phyloP scores from a whole-genome alignment of 352 stramenopile genomes.

The Peronosclerospora sorghi region DNA sequence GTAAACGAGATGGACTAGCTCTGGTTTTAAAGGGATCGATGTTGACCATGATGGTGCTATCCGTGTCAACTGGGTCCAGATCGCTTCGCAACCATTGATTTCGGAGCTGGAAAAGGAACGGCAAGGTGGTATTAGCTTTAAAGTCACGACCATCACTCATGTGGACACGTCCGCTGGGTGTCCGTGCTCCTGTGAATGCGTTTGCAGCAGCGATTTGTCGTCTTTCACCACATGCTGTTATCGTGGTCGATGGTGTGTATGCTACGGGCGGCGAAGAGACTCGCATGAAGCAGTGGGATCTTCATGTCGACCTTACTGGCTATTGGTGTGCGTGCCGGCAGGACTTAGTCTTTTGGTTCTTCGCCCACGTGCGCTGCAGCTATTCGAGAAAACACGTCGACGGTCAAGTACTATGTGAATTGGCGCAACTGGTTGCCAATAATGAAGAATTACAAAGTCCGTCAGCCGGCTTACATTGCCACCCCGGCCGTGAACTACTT shows the following conservation, averaged over 20 bases:
- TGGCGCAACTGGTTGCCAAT: no score
- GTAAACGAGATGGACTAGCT: no score
- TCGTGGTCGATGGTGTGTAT: no score
- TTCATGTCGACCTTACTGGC: conserved; percentile 65
- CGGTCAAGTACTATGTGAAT: no score
- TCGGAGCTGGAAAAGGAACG: no score
- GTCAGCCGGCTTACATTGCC: conserved; percentile 62
- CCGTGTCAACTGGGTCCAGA: conserved; percentile 21
- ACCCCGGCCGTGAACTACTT: conserved; percentile 72
- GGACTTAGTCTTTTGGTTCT: conserved; percentile 56
- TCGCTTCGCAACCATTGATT: conserved; percentile 46
- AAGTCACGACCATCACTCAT: no score
- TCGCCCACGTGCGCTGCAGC: no score
- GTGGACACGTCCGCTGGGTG: conserved; percentile 69
- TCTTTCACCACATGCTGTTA: conserved; percentile 43
- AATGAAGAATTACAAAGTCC: conserved; percentile 77
- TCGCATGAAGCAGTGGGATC: conserved; percentile 69
- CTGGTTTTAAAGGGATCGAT: neutral
- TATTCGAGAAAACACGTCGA: no score
- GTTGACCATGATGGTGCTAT: neutral
- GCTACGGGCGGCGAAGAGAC: no score
- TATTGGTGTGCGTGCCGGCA: conserved; percentile 63
- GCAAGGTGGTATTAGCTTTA: conserved; percentile 30
- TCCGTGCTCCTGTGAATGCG: conserved; percentile 45
- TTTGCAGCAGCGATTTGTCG: conserved; percentile 44